These are phyloP conservation scores for Dujonia santamariae DNA, from an alignment of 1,139 yeast species.

Conservation along the genomic window DNA sequence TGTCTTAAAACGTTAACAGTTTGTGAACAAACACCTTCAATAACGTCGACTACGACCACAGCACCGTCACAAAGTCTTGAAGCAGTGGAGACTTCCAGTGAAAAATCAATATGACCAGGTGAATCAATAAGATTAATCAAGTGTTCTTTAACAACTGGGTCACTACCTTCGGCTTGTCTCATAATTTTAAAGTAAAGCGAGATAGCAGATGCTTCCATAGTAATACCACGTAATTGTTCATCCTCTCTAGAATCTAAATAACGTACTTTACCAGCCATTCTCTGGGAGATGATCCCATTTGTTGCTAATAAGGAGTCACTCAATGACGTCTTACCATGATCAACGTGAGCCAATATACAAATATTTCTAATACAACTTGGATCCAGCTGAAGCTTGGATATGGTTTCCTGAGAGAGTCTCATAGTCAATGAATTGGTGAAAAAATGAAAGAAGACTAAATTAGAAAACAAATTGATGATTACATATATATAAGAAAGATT, in stretches of 20 bases:
- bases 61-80: constrained; percentile 97
- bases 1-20: constrained; percentile 93
- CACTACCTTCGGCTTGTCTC: constrained; percentile 12
- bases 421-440: constrained; percentile 16
- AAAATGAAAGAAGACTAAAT: no score
- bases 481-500: not conserved
- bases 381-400: constrained; percentile 64
- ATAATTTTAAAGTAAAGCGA: constrained; percentile 76
- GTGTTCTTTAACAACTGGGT: constrained; percentile 48
- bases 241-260: constrained; percentile 93
- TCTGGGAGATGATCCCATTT: constrained; percentile 92
- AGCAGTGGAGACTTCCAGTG: constrained; percentile 94
- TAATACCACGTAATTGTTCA: constrained; percentile 93
- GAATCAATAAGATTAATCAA: constrained; percentile 92
- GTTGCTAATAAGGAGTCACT: constrained; percentile 92
- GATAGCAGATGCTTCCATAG: constrained; percentile 96
- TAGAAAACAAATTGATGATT: no score
- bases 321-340: constrained; percentile 95
- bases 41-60: constrained; percentile 90
- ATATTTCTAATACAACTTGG: constrained; percentile 78
- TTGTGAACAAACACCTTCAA: constrained; percentile 97
- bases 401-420: constrained; percentile 60
- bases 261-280: constrained; percentile 93
- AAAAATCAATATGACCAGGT: constrained; percentile 97
- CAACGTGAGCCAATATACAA: constrained; percentile 96